Percentiles rank a stretch among this genome's conserved stretches.
Conservation (phyloP, 1,284 basidiomycete genomes). For the Fomitiporia mediterranea region DNA sequence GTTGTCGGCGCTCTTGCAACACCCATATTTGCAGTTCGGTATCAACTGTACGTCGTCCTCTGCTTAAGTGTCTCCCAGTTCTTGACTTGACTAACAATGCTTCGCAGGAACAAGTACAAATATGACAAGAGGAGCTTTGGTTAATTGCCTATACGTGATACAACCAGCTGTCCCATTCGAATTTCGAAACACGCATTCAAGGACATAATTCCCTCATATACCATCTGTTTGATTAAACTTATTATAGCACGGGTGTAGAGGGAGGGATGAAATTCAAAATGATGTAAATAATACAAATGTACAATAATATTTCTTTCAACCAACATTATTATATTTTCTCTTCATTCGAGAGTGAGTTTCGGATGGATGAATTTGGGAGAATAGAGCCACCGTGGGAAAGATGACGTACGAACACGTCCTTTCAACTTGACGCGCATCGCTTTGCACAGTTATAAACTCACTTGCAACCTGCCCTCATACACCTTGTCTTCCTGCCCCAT, state of each 20-base stretch:
- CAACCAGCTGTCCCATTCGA: too few species aligned
- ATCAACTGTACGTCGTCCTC: conserved; percentile 9
- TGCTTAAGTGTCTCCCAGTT: background rate
- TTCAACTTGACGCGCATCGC: conserved; percentile 1
- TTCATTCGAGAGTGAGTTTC: background rate
- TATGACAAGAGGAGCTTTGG: conserved; percentile 9
- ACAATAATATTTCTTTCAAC: background rate
- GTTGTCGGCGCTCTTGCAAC: conserved; percentile 3
- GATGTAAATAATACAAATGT: background rate
- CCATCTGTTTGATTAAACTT: background rate
- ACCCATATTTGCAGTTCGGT: conserved; percentile 10
- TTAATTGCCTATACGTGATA: too few species aligned
- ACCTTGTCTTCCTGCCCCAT: background rate
- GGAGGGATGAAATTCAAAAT: background rate
- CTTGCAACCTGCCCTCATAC: background rate
- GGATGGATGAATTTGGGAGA: background rate
- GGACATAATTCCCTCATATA: background rate
- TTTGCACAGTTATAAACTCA: background rate
- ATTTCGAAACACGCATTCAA: background rate
- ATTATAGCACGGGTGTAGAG: background rate
- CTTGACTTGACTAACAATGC: background rate
- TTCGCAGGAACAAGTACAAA: conserved; percentile 5
- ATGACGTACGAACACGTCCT: conserved; percentile 11
- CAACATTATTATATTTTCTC: background rate
- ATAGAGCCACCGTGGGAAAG: conserved; percentile 14